These are phyloP conservation scores for Starmerella stellata DNA, from an alignment of 805 yeast species.

Conservation along the genomic window DNA sequence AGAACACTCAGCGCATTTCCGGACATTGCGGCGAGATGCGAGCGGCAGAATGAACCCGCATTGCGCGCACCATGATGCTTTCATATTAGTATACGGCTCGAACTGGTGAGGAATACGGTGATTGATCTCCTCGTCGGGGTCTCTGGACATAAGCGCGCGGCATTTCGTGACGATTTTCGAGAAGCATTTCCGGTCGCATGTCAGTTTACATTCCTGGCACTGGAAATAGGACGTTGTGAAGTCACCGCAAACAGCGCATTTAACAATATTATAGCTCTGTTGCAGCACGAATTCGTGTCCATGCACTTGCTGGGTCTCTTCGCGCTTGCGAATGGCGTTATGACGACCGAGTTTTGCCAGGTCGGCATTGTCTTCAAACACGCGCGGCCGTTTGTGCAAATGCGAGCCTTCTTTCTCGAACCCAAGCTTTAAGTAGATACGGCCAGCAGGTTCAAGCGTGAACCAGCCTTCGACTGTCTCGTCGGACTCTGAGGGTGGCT, in stretches of 20 bases:
- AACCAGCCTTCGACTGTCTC: conserved; percentile 57
- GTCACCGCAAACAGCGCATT: conserved; percentile 94
- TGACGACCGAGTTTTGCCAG: conserved; percentile 62
- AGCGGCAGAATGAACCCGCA: conserved; percentile 94
- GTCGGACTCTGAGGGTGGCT: not conserved
- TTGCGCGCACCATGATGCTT: conserved; percentile 99
- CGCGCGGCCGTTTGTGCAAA: conserved; percentile 25
- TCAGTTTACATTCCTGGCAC: conserved; percentile 60
- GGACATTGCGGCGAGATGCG: conserved; percentile 68
- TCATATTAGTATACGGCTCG: conserved; percentile 77
- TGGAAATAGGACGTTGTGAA: conserved; percentile 67
- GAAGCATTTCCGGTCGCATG: conserved; percentile 65
- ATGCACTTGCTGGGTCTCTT: conserved; percentile 69
- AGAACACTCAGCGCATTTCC: conserved; percentile 81
- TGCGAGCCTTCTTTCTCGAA: conserved; percentile 46
- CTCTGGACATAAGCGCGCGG: conserved; percentile 39
- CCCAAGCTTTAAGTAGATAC: conserved; percentile 55
- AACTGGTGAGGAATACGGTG: conserved; percentile 96
- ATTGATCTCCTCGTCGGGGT: conserved; percentile 57
- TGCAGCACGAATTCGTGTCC: conserved; percentile 95
- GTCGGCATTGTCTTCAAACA: conserved; percentile 8
- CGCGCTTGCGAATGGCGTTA: conserved; percentile 90
- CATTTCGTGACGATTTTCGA: conserved; percentile 65
- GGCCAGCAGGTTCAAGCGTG: conserved; percentile 86
- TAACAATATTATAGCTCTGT: conserved; percentile 78